Percentiles rank a stretch among this genome's conserved stretches.
Conservation (phyloP, 2,329 filamentous ascomycete genomes). For the Trichoderma sp. region DNA sequence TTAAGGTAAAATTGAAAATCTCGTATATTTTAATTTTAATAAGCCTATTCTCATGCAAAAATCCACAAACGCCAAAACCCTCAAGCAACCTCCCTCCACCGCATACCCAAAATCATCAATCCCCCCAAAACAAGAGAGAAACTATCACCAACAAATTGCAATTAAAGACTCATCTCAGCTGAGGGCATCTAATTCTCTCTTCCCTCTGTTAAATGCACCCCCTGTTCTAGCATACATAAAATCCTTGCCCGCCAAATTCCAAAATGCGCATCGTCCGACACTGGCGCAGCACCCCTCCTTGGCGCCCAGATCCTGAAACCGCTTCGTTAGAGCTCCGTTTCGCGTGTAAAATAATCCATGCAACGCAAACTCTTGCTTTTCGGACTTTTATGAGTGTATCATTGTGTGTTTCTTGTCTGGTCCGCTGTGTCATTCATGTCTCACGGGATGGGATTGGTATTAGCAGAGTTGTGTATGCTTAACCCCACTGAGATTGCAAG, state of each 20-base stretch:
- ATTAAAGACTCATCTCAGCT: not conserved
- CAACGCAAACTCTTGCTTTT: not conserved
- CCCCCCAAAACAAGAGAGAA: not conserved
- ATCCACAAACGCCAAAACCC: not conserved
- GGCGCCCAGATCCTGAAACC: constrained; percentile 4
- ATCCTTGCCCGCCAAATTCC: not conserved
- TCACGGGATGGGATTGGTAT: not conserved
- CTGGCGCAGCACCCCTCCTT: not conserved
- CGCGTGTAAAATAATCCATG: not conserved
- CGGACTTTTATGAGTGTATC: not conserved
- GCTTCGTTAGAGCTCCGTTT: not conserved
- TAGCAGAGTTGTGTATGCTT: not conserved
- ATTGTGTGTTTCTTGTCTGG: not conserved
- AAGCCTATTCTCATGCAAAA: not conserved
- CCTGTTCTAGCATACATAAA: not conserved
- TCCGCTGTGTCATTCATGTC: not conserved
- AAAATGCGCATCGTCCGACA: not conserved
- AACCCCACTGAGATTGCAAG: not conserved
- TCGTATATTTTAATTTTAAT: not conserved
- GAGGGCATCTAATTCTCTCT: too few relatives aligned
- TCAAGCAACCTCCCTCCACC: not conserved
- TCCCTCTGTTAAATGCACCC: not conserved
- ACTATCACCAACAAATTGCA: not conserved
- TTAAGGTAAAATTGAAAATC: not conserved
- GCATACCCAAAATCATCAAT: not conserved